A percentile compares a stretch with the other conserved stretches of the same genome.
Conservation (phyloP, 495 filamentous ascomycete genomes). For the Aspergillus homomorphus region DNA sequence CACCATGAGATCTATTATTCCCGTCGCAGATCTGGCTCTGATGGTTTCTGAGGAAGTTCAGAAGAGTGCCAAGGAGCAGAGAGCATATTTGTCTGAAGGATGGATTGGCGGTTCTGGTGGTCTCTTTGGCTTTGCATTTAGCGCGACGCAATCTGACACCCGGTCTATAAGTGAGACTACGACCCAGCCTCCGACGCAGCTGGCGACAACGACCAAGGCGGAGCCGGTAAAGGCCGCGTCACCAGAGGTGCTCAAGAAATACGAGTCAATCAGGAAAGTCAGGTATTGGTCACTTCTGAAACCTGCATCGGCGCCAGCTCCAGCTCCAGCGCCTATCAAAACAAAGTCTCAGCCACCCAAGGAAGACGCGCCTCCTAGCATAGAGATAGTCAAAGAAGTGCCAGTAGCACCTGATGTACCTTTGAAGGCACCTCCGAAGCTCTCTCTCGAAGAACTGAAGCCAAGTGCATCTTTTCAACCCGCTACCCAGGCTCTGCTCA, state of each 20-base stretch:
- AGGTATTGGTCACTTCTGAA: not conserved
- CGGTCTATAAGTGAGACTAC: not conserved
- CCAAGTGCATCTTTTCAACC: not conserved
- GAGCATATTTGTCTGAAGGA: not conserved
- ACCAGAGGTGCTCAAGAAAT: not conserved
- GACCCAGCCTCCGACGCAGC: not conserved
- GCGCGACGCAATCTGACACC: not conserved
- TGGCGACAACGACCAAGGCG: not conserved
- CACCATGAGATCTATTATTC: not conserved
- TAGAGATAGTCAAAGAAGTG: too few relatives aligned
- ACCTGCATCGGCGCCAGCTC: not conserved
- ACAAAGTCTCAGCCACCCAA: not conserved
- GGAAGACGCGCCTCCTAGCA: not conserved
- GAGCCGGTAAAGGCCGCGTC: not conserved
- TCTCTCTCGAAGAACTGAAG: not conserved
- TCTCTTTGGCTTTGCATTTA: not conserved
- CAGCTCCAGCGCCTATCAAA: not conserved
- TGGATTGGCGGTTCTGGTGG: not conserved
- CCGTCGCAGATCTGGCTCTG: slow-evolving; percentile 2
- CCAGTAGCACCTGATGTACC: not conserved
- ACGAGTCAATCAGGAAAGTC: not conserved
- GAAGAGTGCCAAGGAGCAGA: slow-evolving; percentile 3
- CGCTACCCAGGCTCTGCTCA: not conserved
- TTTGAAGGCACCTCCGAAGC: not conserved
- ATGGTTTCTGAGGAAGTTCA: not conserved